These are phyloP conservation scores for Coniosporium tulheliwenetii DNA, from an alignment of 2,329 filamentous ascomycete genomes.

Conservation along the genomic window DNA sequence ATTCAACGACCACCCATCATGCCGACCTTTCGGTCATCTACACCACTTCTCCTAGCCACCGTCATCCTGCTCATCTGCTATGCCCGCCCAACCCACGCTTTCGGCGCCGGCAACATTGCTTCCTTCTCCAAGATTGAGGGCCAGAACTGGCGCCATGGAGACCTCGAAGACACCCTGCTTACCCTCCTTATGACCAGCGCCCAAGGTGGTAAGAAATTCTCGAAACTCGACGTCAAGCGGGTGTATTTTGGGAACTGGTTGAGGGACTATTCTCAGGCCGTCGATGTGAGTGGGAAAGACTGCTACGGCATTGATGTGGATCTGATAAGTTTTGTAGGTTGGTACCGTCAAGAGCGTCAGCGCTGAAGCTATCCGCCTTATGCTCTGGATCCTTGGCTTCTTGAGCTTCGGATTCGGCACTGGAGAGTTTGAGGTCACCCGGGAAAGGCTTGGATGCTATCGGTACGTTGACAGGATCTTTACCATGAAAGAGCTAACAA, in stretches of 20 bases:
- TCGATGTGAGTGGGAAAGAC: conserved; percentile 42
- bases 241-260: conserved; percentile 98
- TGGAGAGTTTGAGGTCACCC: conserved; percentile 72
- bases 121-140: conserved; percentile 68
- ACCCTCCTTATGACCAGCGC: conserved; percentile 50
- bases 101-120: conserved; percentile 81
- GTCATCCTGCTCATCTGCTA: conserved; percentile 47
- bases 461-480: conserved; percentile 20
- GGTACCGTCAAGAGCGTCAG: conserved; percentile 84
- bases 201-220: conserved; percentile 64
- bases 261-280: conserved; percentile 81
- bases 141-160: conserved; percentile 53
- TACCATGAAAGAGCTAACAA: not conserved
- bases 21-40: conserved; percentile 1
- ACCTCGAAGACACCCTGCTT: conserved; percentile 84
- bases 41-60: conserved; percentile 22
- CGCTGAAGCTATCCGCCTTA: conserved; percentile 75
- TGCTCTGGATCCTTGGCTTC: conserved; percentile 81
- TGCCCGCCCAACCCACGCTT: conserved; percentile 54
- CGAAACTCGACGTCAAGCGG: conserved; percentile 72
- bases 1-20: not conserved
- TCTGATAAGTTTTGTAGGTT: conserved; percentile 21
- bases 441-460: conserved; percentile 65
- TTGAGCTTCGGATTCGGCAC: conserved; percentile 75
- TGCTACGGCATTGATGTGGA: not conserved